Base-by-base conservation (phyloP, 805 yeast genomes). In the Isabelozyma pseudorhagii region DNA sequence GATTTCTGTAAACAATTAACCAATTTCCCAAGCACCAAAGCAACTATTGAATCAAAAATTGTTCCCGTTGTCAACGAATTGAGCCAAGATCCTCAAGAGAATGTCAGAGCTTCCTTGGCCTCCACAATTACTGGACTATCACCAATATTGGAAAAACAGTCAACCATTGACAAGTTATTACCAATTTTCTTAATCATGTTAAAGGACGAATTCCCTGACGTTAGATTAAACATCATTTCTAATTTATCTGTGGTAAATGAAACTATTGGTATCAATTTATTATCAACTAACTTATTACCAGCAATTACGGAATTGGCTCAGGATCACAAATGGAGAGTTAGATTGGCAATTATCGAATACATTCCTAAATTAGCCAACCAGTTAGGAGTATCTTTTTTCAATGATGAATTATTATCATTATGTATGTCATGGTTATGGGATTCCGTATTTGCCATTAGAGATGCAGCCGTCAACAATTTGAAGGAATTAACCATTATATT, bases 361-460 rank as follows among this genome's bases (percentile, higher is more conserved):
- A 90, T 92, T 57, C 99, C 99, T 29, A 78, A 93, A 54, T 77
- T 94, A 56, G 97, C 98, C 7, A 87, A 88, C 60, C 98, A 94
- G 71, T 77, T 94, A 52, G 99, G 99, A 28, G 92, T 88, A 47
- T 84, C 89, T 28, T 91, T 93, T 62, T 94, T 94, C 71, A 94
- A 94, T 68, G 88, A 89, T 65, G 96, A 92, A 61, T 77, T 94
- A 56, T 91, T 96, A 54, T 85, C 88, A 45, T 77, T 94, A 58
- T 94, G 97, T 62, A 81, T 94, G 81, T 87, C 92, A n/a, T 94
- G 99, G 98, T 77, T 94, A 56, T 92, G 97, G 97, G 99, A 94
- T 72, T 88, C 92, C 4, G 99, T 94, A 39, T 94, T 83, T 71
- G 92, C 98, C 5, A 92, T 94, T 53, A 84, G 99, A 69, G 96